These are phyloP conservation scores for Diplotaxis tenuifolia DNA, from an alignment of 345 rosid species.

Conservation along the genomic window DNA sequence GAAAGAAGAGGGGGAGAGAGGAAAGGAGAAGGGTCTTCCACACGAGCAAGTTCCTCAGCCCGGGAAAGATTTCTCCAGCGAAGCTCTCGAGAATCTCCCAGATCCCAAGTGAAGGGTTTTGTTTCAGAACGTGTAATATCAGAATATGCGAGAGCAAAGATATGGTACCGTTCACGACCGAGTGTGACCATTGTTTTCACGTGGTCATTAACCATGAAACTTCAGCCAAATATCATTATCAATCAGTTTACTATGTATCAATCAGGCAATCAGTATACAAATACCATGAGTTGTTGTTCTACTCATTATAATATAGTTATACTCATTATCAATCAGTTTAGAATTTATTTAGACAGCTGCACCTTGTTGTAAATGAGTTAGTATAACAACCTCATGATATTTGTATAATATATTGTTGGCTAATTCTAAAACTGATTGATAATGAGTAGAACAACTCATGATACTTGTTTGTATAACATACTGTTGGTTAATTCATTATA, in stretches of 20 bases:
- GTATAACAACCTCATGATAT: too few species aligned
- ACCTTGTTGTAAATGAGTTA: too few species aligned
- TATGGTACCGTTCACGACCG: conserved; percentile 52
- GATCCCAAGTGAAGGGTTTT: neutral
- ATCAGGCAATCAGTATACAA: too few species aligned
- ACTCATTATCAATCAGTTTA: too few species aligned
- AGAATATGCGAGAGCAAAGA: conserved; percentile 52
- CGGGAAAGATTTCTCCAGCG: conserved; percentile 16
- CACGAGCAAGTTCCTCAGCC: conserved; percentile 5
- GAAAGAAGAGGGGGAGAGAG: neutral
- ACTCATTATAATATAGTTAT: too few species aligned
- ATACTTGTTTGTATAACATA: neutral
- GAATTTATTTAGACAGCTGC: too few species aligned
- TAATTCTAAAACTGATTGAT: too few species aligned
- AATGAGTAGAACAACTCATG: neutral
- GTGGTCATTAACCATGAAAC: too few species aligned
- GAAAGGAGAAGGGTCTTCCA: conserved; percentile 4
- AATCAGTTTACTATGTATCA: too few species aligned
- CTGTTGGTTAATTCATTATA: neutral
- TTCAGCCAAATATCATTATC: too few species aligned
- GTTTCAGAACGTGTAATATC: conserved; percentile 49
- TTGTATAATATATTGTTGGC: too few species aligned
- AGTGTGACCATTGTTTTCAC: conserved; percentile 68
- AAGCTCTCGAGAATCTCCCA: conserved; percentile 15
- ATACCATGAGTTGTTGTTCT: too few species aligned